These are phyloP conservation scores for Pythium aquatile DNA, from an alignment of 352 stramenopile species.

Conservation along the genomic window DNA sequence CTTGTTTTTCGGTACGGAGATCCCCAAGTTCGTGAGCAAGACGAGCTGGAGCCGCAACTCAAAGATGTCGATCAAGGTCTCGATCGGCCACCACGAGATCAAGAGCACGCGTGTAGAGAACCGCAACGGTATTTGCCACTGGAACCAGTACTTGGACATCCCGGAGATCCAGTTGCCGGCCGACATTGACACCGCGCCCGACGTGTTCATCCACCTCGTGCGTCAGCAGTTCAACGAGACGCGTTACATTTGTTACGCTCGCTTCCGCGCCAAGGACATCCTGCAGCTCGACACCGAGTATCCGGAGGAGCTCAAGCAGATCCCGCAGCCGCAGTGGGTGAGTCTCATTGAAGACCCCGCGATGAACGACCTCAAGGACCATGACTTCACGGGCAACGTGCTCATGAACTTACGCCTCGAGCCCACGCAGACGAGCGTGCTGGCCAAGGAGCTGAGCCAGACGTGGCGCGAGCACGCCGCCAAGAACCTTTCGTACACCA, in stretches of 20 bases:
- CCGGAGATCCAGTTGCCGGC: slow-evolving; percentile 52
- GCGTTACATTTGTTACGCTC: slow-evolving; percentile 77
- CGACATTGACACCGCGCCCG: slow-evolving; percentile 72
- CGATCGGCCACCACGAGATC: slow-evolving; percentile 56
- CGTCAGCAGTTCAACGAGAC: slow-evolving; percentile 53
- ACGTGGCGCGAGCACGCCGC: slow-evolving; percentile 55
- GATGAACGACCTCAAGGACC: slow-evolving; percentile 74
- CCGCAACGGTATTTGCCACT: slow-evolving; percentile 66
- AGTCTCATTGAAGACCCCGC: slow-evolving; percentile 74
- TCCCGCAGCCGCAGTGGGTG: slow-evolving; percentile 65
- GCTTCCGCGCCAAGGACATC: slow-evolving; percentile 69
- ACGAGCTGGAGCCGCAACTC: slow-evolving; percentile 68
- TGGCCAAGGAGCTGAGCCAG: slow-evolving; percentile 39
- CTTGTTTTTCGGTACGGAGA: slow-evolving; percentile 79
- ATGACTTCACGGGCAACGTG: slow-evolving; percentile 82
- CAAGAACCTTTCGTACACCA: slow-evolving; percentile 63
- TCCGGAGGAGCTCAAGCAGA: slow-evolving; percentile 29
- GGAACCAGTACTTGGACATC: slow-evolving; percentile 75
- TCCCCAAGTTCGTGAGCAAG: slow-evolving; percentile 70
- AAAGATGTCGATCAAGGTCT: slow-evolving; percentile 74
- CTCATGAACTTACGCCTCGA: slow-evolving; percentile 75
- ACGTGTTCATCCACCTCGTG: slow-evolving; percentile 80
- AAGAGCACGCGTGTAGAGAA: slow-evolving; percentile 62
- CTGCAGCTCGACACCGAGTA: slow-evolving; percentile 40
- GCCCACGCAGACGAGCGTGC: slow-evolving; percentile 32